These are phyloP conservation scores for Geum urbanum DNA, from an alignment of 306 rosid species.

Conservation along the genomic window DNA sequence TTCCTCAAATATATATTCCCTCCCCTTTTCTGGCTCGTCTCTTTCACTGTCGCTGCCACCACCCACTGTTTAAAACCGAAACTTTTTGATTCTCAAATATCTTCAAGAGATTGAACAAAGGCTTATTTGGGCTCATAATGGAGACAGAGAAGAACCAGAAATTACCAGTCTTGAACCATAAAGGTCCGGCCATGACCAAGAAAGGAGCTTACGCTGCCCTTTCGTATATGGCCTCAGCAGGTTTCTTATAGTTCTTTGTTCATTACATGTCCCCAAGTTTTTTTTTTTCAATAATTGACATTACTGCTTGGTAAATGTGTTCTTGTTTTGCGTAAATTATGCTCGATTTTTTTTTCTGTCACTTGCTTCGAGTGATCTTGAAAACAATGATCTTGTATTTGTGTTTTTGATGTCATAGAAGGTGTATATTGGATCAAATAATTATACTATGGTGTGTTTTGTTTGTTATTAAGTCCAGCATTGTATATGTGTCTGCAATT, in stretches of 20 bases:
- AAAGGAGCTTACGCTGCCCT: constrained; percentile 62
- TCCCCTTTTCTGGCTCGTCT: background rate
- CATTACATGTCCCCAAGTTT: background rate
- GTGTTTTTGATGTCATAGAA: background rate
- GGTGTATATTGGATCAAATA: background rate
- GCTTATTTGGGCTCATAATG: constrained; percentile 22
- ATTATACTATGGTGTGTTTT: background rate
- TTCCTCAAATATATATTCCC: background rate
- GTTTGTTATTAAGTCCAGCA: background rate
- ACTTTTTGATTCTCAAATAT: background rate
- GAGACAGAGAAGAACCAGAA: constrained; percentile 26
- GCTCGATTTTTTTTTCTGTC: constrained; percentile 3
- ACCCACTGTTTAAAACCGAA: background rate
- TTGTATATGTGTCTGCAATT: background rate
- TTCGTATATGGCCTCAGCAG: constrained; percentile 68
- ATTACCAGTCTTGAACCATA: constrained; percentile 34
- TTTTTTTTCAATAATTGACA: background rate
- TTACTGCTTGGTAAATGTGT: background rate
- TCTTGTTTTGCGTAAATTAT: background rate
- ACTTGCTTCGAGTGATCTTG: background rate
- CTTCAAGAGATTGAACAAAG: background rate
- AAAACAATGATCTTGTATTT: background rate
- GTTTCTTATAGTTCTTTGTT: constrained; percentile 21
- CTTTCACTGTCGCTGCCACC: background rate
- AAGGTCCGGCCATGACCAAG: constrained; percentile 42